A percentile compares a stretch with the other conserved stretches of the same genome.
phyloP scores from a whole-genome alignment of 2,329 filamentous ascomycete genomes.

The Scopulariopsis brevicaulis region DNA sequence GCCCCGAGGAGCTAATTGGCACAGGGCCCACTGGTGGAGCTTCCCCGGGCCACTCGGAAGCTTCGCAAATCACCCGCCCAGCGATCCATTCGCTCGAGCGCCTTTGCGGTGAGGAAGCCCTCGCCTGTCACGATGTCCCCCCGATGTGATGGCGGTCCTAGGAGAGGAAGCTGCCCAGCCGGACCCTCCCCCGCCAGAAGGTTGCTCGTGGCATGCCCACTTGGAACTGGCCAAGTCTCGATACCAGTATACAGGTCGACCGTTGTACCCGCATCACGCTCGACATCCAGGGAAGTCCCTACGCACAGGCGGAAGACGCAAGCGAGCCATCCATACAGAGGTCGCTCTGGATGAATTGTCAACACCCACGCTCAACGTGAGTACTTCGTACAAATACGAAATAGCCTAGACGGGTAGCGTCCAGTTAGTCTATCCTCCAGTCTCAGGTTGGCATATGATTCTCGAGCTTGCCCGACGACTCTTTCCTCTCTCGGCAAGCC shows the following conservation, averaged over 20 bases:
- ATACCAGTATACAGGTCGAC: neutral
- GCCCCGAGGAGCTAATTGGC: neutral
- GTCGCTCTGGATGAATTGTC: neutral
- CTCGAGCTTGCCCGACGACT: neutral
- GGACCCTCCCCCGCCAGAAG: neutral
- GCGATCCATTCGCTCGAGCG: neutral
- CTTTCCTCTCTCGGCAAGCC: neutral
- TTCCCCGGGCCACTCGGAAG: constrained; percentile 3
- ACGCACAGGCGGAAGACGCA: neutral
- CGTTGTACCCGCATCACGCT: neutral
- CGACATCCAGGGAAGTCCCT: neutral
- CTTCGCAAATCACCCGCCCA: neutral
- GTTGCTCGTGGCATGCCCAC: neutral
- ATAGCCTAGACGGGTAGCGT: neutral
- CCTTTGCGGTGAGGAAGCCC: neutral
- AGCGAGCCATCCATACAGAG: neutral
- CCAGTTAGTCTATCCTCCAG: neutral
- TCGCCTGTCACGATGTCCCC: neutral
- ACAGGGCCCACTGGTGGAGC: neutral
- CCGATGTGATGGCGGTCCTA: neutral
- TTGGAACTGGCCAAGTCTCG: neutral
- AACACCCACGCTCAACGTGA: neutral
- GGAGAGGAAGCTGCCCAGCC: neutral
- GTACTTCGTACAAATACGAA: neutral
- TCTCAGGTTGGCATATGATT: neutral